A percentile compares a stretch with the other conserved stretches of the same genome.
These are phyloP conservation scores for Tulasnella sp. DNA, from an alignment of 768 basidiomycete species.

Conservation along the genomic window DNA sequence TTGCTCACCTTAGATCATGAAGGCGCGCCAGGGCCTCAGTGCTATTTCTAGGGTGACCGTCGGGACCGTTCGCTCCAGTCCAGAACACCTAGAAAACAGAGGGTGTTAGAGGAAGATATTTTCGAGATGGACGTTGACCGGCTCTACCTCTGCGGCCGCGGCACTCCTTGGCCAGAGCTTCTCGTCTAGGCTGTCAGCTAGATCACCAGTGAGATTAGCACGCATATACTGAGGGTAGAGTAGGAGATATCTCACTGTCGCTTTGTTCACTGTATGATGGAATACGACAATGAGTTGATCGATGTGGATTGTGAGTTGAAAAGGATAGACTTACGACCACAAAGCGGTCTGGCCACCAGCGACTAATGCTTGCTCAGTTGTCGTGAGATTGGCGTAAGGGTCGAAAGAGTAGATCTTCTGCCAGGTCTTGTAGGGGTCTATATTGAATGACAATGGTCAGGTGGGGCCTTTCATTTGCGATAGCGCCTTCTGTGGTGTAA, in stretches of 20 bases:
- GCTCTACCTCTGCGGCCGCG: slow-evolving; percentile 46
- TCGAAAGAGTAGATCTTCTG: slow-evolving; percentile 54
- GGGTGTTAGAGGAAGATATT: neutral
- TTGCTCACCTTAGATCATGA: slow-evolving; percentile 39
- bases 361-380: slow-evolving; percentile 41
- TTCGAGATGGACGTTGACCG: too few relatives aligned
- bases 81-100: slow-evolving; percentile 47
- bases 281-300: slow-evolving; percentile 29
- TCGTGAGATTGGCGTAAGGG: slow-evolving; percentile 47
- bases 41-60: slow-evolving; percentile 32
- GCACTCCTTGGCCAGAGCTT: slow-evolving; percentile 66
- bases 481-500: neutral
- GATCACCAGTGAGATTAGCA: neutral
- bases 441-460: neutral
- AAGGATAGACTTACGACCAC: neutral
- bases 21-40: slow-evolving; percentile 49
- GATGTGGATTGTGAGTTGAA: neutral
- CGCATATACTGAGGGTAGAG: neutral
- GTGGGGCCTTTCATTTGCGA: too few relatives aligned
- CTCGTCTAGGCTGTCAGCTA: slow-evolving; percentile 51
- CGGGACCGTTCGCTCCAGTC: slow-evolving; percentile 38
- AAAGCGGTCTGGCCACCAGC: slow-evolving; percentile 47
- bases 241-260: slow-evolving; percentile 24
- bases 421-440: slow-evolving; percentile 13
- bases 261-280: slow-evolving; percentile 68